Base-by-base conservation (phyloP, 805 yeast species). In the Suhomyces tanzawaensis region DNA sequence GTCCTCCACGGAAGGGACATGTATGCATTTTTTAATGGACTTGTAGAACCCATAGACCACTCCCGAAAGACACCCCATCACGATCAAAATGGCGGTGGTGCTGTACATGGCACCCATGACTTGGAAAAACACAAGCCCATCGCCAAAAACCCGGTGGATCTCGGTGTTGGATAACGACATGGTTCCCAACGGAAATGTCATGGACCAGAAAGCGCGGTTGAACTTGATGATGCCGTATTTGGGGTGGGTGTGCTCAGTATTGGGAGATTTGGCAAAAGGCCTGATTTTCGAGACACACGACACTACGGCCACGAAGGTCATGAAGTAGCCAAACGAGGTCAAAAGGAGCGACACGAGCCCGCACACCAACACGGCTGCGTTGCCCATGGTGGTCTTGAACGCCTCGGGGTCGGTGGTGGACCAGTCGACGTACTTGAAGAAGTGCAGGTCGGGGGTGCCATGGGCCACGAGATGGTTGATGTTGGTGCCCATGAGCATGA, bases 121-220 rank as follows among this genome's bases (percentile, higher is more conserved):
- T 45, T 76, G 70, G 59, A 86, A 85, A 0, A 85, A 77, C 8
- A 58, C 52, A 47, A 83, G 54, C 2, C 73, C 73, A 15, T 50
- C 39, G 33, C 50, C 50, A 21, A 41, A 44, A 13, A 33, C 35
- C 18, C 34, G 32, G 45, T 41, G 81, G 14, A 88, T 53, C 48
- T 77, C 74, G 7, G 67, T 58, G 41, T 77, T 72, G 2, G 87
- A 77, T 11, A 83, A 56, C 0, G 82, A 69, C 82, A 85, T 44
- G 6, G 64, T 86, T 2, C 96, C 96, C 49, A 88, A 52, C 3
- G 96, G 96, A 81, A 89, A 89, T 46, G 96, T 85, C 69, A 85
- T 76, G 13, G 89, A 80, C 96, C 96, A 85, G 78, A 52, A 58
- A 1, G 54, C 52, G 12, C 48, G 45, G 34, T 42, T 49, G 36